phyloP scores from a whole-genome alignment of 768 basidiomycete genomes.

The Boletus edulis region DNA sequence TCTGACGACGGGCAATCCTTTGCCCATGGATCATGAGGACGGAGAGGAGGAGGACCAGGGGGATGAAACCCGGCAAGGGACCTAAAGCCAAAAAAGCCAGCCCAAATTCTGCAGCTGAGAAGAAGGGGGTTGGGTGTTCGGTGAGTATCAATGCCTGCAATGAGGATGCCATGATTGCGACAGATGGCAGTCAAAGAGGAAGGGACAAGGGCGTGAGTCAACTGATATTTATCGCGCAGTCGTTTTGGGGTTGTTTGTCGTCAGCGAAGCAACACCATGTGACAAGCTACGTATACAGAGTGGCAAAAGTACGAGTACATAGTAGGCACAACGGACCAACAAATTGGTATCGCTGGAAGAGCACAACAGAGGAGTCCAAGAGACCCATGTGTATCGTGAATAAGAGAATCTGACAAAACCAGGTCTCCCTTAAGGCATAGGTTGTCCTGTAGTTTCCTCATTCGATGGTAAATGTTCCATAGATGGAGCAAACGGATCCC shows the following conservation, averaged over 20 bases:
- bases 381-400: too few relatives aligned
- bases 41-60: conserved; percentile 29
- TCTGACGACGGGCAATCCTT: conserved; percentile 28
- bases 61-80: conserved; percentile 32
- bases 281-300: too few relatives aligned
- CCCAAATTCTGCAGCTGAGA: conserved; percentile 19
- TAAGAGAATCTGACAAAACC: not conserved
- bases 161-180: conserved; percentile 15
- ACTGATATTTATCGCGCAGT: conserved; percentile 13
- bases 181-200: conserved; percentile 7
- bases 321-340: too few relatives aligned
- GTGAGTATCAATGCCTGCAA: conserved; percentile 26
- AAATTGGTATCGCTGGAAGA: not conserved
- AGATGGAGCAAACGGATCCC: conserved; percentile 54
- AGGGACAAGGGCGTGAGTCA: not conserved
- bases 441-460: conserved; percentile 13
- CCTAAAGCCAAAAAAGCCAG: conserved; percentile 29
- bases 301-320: too few relatives aligned
- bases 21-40: conserved; percentile 31
- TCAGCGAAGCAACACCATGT: too few relatives aligned
- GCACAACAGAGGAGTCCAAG: not conserved
- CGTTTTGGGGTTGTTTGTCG: conserved; percentile 26
- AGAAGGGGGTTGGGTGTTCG: conserved; percentile 22
- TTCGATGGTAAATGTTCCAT: conserved; percentile 20
- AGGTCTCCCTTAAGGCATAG: not conserved